Conservation (phyloP, 1,139 yeast genomes). For the Yamadazyma dushanensis region DNA sequence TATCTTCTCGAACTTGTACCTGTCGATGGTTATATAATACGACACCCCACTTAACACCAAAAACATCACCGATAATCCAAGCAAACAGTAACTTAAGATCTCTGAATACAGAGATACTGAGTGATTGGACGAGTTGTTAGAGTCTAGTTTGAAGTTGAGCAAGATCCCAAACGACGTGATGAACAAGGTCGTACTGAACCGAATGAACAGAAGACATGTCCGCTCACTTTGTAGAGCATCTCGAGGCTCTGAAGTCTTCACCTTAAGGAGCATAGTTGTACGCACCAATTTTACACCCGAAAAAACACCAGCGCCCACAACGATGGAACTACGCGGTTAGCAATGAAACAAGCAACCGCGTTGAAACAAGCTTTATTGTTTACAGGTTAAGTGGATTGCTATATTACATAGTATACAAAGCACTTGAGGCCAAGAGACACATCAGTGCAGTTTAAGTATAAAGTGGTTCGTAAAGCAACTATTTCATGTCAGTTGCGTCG, state of each 20-base stretch:
- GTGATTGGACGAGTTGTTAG: conserved; percentile 19
- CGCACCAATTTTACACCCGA: too few species aligned
- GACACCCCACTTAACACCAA: conserved; percentile 43
- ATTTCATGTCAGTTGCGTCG: too few species aligned
- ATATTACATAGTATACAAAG: too few species aligned
- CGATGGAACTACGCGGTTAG: too few species aligned
- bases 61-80: conserved; percentile 40
- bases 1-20: conserved; percentile 46
- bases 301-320: too few species aligned
- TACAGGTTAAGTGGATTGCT: too few species aligned
- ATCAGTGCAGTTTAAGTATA: too few species aligned
- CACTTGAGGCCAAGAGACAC: too few species aligned
- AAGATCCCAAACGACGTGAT: conserved; percentile 54
- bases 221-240: conserved; percentile 64
- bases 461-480: too few species aligned
- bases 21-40: conserved; percentile 47
- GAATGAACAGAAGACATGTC: conserved; percentile 53
- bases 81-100: conserved; percentile 39
- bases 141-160: conserved; percentile 49
- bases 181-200: conserved; percentile 50
- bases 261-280: conserved; percentile 33
- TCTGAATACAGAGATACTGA: conserved; percentile 25
- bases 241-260: conserved; percentile 56
- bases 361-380: too few species aligned
- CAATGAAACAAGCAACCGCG: too few species aligned